A percentile compares a stretch with the other conserved stretches of the same genome.
Evolutionary conservation across 164 flowering plant species (phyloP).

Genomic region (grape (Vitis vinifera)): ASM3070453v1 NC_081806.1:6524001-6524500

Average conservation of each 20-base stretch:
- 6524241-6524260: no score
- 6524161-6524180: background rate
- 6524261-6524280: background rate
- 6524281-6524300: background rate
- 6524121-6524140: no score
- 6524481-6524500: background rate
- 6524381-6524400: background rate
- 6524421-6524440: conserved; percentile 15
- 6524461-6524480: background rate
- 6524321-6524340: background rate
- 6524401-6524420: background rate
- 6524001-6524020: no score
- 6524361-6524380: no score
- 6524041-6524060: no score
- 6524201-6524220: background rate
- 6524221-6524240: background rate
- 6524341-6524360: no score
- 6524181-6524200: background rate
- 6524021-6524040: no score
- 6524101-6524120: no score
- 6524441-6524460: conserved; percentile 15
- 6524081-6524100: no score
- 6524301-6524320: background rate
- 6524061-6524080: no score
- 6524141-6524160: no score